These are phyloP conservation scores for Leptographium wingfieldii DNA, from an alignment of 2,329 filamentous ascomycete species.

Conservation along the genomic window DNA sequence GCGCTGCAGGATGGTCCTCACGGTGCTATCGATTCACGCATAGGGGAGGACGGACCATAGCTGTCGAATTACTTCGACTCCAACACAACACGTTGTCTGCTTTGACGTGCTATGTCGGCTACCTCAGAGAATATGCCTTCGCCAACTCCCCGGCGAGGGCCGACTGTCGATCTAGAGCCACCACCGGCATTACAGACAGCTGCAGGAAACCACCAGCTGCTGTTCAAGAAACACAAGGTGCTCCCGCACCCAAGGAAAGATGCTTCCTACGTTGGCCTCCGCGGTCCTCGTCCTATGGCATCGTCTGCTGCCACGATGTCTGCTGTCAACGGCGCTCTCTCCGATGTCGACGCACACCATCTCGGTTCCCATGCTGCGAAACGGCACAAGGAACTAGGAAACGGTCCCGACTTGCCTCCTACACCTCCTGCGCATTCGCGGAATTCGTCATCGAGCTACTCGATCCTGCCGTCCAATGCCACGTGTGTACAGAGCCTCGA, in stretches of 20 bases:
- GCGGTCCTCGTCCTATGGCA: constrained; percentile 4
- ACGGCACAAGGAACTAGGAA: constrained; percentile 21
- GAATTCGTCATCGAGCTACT: constrained; percentile 39
- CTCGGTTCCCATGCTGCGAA: constrained; percentile 6
- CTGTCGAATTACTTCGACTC: not conserved
- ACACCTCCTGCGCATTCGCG: constrained; percentile 50
- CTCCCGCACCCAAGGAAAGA: constrained; percentile 24
- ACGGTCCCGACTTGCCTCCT: constrained; percentile 42
- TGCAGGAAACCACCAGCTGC: not conserved
- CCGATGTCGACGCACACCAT: not conserved
- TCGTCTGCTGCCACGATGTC: constrained; percentile 4
- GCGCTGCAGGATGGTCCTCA: constrained; percentile 2
- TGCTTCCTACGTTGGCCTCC: constrained; percentile 9
- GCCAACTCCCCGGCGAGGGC: not conserved
- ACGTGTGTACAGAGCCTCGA: constrained; percentile 24
- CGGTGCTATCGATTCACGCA: constrained; percentile 1
- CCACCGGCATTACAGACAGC: not conserved
- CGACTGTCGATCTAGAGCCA: not conserved
- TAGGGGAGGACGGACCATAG: not conserved
- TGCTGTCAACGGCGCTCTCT: constrained; percentile 17
- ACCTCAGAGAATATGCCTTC: not conserved
- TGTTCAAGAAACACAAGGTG: constrained; percentile 26
- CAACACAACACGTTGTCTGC: not conserved
- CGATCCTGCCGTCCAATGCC: constrained; percentile 29
- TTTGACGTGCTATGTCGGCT: not conserved